These are phyloP conservation scores for Daldinia sp. DNA, from an alignment of 2,329 filamentous ascomycete genomes.

Conservation along the genomic window DNA sequence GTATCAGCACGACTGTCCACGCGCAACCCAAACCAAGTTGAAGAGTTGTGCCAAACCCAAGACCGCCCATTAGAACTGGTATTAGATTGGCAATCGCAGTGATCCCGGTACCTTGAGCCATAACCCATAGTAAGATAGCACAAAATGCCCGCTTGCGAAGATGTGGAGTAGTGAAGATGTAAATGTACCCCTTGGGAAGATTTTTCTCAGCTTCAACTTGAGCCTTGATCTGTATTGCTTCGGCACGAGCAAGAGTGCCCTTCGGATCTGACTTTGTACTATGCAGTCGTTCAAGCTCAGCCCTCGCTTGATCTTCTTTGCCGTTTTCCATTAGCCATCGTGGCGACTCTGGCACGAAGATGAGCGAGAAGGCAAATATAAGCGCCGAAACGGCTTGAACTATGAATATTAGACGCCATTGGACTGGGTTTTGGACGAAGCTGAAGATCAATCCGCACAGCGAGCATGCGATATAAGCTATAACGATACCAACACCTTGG, in stretches of 20 bases:
- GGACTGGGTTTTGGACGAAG: slow-evolving; percentile 37
- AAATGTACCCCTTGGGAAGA: slow-evolving; percentile 40
- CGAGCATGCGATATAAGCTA: slow-evolving; percentile 40
- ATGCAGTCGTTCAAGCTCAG: slow-evolving; percentile 39
- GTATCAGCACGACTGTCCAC: slow-evolving; percentile 41
- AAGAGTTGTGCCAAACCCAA: slow-evolving; percentile 43
- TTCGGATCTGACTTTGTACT: slow-evolving; percentile 37
- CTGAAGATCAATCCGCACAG: slow-evolving; percentile 38
- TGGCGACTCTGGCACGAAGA: slow-evolving; percentile 37
- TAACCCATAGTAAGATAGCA: slow-evolving; percentile 43
- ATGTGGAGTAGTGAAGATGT: slow-evolving; percentile 42
- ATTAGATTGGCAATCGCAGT: slow-evolving; percentile 44
- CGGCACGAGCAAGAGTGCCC: slow-evolving; percentile 39
- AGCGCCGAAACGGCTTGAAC: slow-evolving; percentile 31
- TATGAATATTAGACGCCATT: slow-evolving; percentile 42
- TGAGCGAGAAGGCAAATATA: slow-evolving; percentile 29
- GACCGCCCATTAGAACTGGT: slow-evolving; percentile 43
- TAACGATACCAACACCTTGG: slow-evolving; percentile 42
- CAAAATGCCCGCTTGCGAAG: slow-evolving; percentile 43
- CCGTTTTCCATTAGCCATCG: slow-evolving; percentile 38
- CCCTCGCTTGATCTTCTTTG: slow-evolving; percentile 35
- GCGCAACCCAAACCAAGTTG: slow-evolving; percentile 44
- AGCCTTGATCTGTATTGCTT: slow-evolving; percentile 42
- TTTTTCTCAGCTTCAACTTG: slow-evolving; percentile 39
- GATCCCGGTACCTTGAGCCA: slow-evolving; percentile 46